phyloP scores from a whole-genome alignment of 306 rosid genomes.

The Cucumis melo region DNA sequence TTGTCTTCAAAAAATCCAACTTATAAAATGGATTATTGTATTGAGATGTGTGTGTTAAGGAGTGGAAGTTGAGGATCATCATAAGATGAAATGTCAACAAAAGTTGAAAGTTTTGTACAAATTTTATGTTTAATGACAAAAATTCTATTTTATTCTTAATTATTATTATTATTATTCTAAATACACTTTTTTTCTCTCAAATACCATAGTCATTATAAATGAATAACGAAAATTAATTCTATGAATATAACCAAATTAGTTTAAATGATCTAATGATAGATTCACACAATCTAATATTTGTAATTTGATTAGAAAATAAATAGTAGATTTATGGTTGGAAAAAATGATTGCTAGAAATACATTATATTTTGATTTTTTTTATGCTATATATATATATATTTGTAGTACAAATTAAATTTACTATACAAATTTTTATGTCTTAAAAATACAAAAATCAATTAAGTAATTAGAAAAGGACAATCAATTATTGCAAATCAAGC shows the following conservation, averaged over 20 bases:
- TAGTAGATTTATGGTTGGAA: no score
- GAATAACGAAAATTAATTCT: neutral
- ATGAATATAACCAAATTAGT: neutral
- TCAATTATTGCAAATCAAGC: neutral
- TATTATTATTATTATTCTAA: neutral
- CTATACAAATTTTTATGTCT: no score
- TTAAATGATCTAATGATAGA: neutral
- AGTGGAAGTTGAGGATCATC: neutral
- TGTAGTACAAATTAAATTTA: no score
- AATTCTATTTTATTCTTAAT: neutral
- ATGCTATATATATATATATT: no score
- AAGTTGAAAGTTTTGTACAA: constrained; percentile 7
- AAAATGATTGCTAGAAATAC: no score
- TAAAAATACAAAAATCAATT: no score
- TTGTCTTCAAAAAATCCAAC: neutral
- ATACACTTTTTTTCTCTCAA: neutral
- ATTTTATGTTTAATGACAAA: neutral
- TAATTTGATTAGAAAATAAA: neutral
- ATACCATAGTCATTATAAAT: neutral
- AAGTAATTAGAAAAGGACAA: neutral
- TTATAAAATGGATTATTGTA: neutral
- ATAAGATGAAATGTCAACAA: neutral
- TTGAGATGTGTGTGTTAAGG: neutral
- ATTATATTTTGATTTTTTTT: no score
- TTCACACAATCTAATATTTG: neutral